Percentiles rank a stretch among this genome's conserved stretches.
Evolutionary conservation across 495 filamentous ascomycete species (phyloP).

Genomic region (Podospora pseudoanserina): DNA sequence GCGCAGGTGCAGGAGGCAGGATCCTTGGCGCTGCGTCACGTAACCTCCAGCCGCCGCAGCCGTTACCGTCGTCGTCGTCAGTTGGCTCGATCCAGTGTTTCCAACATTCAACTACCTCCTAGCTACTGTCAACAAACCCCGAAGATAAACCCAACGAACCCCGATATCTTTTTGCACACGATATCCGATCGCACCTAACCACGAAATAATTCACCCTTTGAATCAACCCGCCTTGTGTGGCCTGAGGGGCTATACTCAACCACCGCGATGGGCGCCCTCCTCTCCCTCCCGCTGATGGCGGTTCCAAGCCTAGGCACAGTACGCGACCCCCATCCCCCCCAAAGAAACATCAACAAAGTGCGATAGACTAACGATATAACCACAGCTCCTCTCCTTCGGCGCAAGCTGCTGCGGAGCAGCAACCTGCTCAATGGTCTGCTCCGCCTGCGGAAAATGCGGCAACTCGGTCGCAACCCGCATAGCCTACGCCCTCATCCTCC

Average conservation of each 20-base stretch:
- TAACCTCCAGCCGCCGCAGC: neutral
- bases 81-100: neutral
- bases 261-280: constrained; percentile 76
- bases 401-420: constrained; percentile 93
- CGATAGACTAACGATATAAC: neutral
- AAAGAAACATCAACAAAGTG: constrained; percentile 5
- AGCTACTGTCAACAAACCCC: neutral
- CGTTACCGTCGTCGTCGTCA: neutral
- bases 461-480: constrained; percentile 97
- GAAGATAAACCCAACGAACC: neutral
- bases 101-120: neutral
- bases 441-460: constrained; percentile 90
- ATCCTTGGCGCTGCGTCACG: neutral
- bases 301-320: constrained; percentile 84
- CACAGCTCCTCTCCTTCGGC: constrained; percentile 67
- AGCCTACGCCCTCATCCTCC: constrained; percentile 91
- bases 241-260: neutral
- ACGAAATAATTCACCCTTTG: neutral
- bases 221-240: constrained; percentile 8
- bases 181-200: neutral
- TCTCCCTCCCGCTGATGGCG: constrained; percentile 85
- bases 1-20: neutral
- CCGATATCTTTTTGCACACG: neutral
- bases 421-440: constrained; percentile 90
- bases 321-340: constrained; percentile 36